Conservation (phyloP, 2,329 filamentous ascomycete species). For the Aspergillus sp. region DNA sequence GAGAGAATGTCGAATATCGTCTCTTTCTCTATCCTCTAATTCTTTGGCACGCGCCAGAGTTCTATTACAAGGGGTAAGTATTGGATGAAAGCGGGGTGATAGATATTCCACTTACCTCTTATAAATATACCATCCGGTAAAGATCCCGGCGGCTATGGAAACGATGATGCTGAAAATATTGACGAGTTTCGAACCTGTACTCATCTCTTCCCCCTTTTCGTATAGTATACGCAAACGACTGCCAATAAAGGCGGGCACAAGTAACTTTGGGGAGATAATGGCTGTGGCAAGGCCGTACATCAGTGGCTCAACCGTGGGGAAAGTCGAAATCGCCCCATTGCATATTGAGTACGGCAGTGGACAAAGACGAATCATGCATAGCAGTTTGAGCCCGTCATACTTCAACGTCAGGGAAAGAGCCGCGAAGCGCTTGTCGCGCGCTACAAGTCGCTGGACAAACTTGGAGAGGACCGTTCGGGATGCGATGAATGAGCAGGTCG, state of each 20-base stretch:
- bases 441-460: conserved; percentile 79
- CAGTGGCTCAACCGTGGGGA: conserved; percentile 77
- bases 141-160: conserved; percentile 68
- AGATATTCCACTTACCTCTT: conserved; percentile 46
- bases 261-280: conserved; percentile 77
- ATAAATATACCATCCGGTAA: conserved; percentile 85
- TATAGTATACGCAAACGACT: conserved; percentile 77
- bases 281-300: conserved; percentile 81
- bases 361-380: conserved; percentile 89
- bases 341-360: conserved; percentile 89
- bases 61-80: conserved; percentile 25
- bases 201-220: conserved; percentile 83
- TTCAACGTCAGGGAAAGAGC: conserved; percentile 86
- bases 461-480: conserved; percentile 74
- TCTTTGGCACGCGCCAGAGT: conserved; percentile 51
- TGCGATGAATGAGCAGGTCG: conserved; percentile 74
- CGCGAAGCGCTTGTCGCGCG: conserved; percentile 80
- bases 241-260: conserved; percentile 92
- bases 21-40: conserved; percentile 49
- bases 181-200: conserved; percentile 70
- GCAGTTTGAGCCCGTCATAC: conserved; percentile 81
- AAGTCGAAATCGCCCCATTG: conserved; percentile 91
- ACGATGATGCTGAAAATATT: conserved; percentile 81
- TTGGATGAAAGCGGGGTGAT: not conserved
- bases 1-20: conserved; percentile 36